Evolutionary conservation across 2,329 filamentous ascomycete species (phyloP).

Genomic region (Neurospora sp.): DNA sequence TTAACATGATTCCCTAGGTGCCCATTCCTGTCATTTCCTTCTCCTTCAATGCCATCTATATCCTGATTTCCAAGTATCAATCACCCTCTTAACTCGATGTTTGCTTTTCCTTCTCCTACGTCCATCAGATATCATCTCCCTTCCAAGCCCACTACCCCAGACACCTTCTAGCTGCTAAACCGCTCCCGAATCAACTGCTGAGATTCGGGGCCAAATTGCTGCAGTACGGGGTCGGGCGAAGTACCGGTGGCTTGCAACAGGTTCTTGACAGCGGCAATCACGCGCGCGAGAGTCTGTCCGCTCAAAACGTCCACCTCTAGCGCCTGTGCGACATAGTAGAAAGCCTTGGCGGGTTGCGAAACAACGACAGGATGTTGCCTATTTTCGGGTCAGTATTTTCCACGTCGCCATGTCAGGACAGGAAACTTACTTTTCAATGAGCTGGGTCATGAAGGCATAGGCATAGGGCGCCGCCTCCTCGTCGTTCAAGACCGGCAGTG

Average conservation of each 20-base stretch:
- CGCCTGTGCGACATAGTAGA: conserved; percentile 76
- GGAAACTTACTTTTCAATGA: conserved; percentile 82
- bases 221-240: conserved; percentile 65
- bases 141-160: background rate
- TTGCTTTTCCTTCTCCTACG: background rate
- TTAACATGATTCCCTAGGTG: background rate
- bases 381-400: conserved; percentile 5
- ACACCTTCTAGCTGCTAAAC: conserved; percentile 41
- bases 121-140: background rate
- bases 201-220: conserved; percentile 66
- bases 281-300: conserved; percentile 67
- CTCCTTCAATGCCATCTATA: background rate
- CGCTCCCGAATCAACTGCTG: conserved; percentile 71
- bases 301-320: conserved; percentile 85
- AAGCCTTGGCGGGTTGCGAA: conserved; percentile 68
- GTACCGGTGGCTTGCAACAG: conserved; percentile 65
- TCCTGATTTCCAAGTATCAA: background rate
- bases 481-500: conserved; percentile 84
- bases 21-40: background rate
- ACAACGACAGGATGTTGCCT: conserved; percentile 82
- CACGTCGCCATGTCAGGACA: background rate
- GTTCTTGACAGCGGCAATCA: conserved; percentile 68
- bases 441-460: conserved; percentile 80
- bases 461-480: conserved; percentile 96
- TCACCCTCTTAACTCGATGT: background rate